Base-by-base conservation (phyloP, 768 basidiomycete species). In the Amylocystis lapponica region DNA sequence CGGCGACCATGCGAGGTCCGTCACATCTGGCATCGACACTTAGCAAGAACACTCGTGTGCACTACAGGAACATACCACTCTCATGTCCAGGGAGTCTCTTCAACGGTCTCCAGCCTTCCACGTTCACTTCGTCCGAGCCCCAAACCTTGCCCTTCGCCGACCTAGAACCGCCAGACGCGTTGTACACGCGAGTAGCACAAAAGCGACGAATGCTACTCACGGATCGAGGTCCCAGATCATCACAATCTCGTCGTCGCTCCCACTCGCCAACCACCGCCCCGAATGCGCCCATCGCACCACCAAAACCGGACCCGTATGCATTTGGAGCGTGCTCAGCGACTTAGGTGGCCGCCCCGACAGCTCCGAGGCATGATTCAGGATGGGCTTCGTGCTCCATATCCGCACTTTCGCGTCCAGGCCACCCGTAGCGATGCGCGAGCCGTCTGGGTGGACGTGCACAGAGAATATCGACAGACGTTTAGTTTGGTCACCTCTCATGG, bases 201-300 rank as follows among this genome's bases (percentile, higher is more conserved):
- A 21, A 27, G 16, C 16, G 14, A 22, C 19, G n/a, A 37, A 9
- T 20, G 55, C 41, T 19, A 79, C 92, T 69, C 60, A 96, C 92
- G 89, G 91, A 65, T 96, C 93, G 36, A 92, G 76, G 58, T 93
- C 91, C 96, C 94, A 99, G 27, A 98, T 81, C 83, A 98, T 88
- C 23, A 96, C 81, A 51, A 94, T 86, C 59, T 84, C 80, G 59
- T 98, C 96, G 63, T 99, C 96, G 50, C 92, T 91, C 17, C 96
- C 96, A 57, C 89, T 94, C 4, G 96, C 96, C 16, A 99, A 71
- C 83, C 87, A 97, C 39, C 86, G 69, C 9, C 96, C 96, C 9
- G 86, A 89, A 64, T 93, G 81, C 10, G 92, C 89, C 94, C 95
- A 99, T 36, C 94, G 67, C 14, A 97, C 86, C 12, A 84, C 80